Conservation (phyloP, 305 asterid species). For the Plantago rigida region DNA sequence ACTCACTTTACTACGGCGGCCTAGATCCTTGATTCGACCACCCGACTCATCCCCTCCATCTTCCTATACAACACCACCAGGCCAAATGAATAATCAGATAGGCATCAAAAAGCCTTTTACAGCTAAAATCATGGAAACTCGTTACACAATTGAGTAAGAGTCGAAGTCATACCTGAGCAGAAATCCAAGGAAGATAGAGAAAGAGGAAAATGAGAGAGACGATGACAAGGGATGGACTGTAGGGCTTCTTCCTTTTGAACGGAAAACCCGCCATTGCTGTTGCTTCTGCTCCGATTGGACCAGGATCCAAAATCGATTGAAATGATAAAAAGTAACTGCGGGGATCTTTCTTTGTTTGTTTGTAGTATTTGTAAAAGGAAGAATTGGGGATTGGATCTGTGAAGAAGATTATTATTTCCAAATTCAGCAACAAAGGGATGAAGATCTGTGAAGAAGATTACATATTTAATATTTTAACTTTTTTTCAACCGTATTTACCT, state of each 20-base stretch:
- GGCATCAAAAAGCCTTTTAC: constrained; percentile 13
- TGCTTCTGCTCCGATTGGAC: neutral
- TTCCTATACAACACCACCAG: constrained; percentile 24
- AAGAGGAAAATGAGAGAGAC: constrained; percentile 31
- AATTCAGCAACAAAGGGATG: neutral
- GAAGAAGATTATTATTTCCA: neutral
- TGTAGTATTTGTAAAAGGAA: too few relatives aligned
- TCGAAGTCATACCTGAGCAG: constrained; percentile 38
- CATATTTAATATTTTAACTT: too few relatives aligned
- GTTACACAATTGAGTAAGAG: neutral
- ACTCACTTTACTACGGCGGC: constrained; percentile 77
- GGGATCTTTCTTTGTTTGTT: too few relatives aligned
- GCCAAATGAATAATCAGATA: constrained; percentile 16
- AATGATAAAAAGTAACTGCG: neutral
- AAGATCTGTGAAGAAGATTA: too few relatives aligned
- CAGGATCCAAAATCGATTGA: neutral
- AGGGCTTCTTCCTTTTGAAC: constrained; percentile 19
- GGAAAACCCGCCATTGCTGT: constrained; percentile 30
- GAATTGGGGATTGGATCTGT: neutral
- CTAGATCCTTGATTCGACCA: constrained; percentile 49
- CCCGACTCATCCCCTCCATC: constrained; percentile 40
- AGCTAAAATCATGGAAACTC: neutral
- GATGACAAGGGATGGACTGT: constrained; percentile 22
- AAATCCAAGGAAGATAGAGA: constrained; percentile 29
- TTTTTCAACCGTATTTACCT: too few relatives aligned